These are phyloP conservation scores for Heterobasidion parviporum DNA, from an alignment of 1,284 basidiomycete species.

Conservation along the genomic window DNA sequence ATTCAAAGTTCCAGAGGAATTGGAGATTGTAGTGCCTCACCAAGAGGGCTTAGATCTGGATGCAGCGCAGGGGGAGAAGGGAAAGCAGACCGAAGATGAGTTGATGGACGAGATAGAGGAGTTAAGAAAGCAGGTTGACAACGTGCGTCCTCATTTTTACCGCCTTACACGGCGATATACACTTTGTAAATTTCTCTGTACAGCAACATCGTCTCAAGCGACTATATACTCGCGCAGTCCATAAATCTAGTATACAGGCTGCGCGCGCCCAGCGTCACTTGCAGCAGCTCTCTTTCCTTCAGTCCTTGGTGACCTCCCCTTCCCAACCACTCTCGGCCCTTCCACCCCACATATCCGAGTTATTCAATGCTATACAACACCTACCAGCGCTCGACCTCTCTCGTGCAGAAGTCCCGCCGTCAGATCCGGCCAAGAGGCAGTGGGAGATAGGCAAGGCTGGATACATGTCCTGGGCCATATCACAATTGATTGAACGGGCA, in stretches of 20 bases:
- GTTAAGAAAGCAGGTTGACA: slow-evolving; percentile 47
- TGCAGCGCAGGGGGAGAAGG: slow-evolving; percentile 16
- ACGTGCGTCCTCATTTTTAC: slow-evolving; percentile 33
- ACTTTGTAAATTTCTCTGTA: background rate
- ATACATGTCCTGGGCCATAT: slow-evolving; percentile 61
- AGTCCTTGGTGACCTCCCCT: slow-evolving; percentile 6
- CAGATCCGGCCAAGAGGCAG: slow-evolving; percentile 55
- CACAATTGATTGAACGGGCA: slow-evolving; percentile 41
- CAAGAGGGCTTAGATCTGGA: slow-evolving; percentile 48
- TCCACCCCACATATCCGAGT: slow-evolving; percentile 16
- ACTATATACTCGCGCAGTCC: slow-evolving; percentile 38
- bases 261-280: slow-evolving; percentile 34
- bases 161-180: background rate
- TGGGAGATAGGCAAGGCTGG: slow-evolving; percentile 65
- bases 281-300: slow-evolving; percentile 37
- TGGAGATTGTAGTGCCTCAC: slow-evolving; percentile 64
- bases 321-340: slow-evolving; percentile 14
- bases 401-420: slow-evolving; percentile 27
- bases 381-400: slow-evolving; percentile 45
- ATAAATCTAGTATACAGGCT: slow-evolving; percentile 34
- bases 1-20: slow-evolving; percentile 55
- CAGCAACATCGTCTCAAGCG: slow-evolving; percentile 61
- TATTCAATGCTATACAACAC: slow-evolving; percentile 39
- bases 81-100: slow-evolving; percentile 44
- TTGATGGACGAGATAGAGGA: slow-evolving; percentile 56